Evolutionary conservation across 139 green algal species (phyloP), one percentile per base, ranked within the genome.

Genomic region (Picochlorum sp.): DNA sequence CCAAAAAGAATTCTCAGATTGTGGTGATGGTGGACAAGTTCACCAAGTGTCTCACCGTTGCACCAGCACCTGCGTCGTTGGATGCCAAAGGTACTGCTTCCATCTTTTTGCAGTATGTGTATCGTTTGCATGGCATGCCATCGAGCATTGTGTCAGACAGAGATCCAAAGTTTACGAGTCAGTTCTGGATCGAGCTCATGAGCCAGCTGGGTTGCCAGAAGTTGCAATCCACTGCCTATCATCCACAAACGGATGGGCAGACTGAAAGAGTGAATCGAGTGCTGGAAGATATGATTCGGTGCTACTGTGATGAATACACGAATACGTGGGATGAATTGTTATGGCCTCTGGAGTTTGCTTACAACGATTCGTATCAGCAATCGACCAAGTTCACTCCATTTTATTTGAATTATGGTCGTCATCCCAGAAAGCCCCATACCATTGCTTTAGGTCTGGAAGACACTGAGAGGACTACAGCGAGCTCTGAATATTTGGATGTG

Each of bases 241-340:
- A 85, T 58, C 80, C 84, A 3, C 68, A 86, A 49, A 84, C 71
- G 14, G 77, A 89, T 65, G 82, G 85, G 0, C 77, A 89, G 56
- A 87, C 78, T 6, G 85, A 89, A 44, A 72, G 79, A 13, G 68
- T 68, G 1, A 84, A 88, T 65, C n/a, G n/a, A n/a, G n/a, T n/a
- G n/a, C n/a, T n/a, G n/a, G n/a, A n/a, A n/a, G n/a, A n/a, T n/a
- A n/a, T n/a, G n/a, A n/a, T n/a, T n/a, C n/a, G n/a, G n/a, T n/a
- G n/a, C n/a, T n/a, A n/a, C n/a, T n/a, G n/a, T n/a, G n/a, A n/a
- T n/a, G n/a, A n/a, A n/a, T n/a, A n/a, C n/a, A n/a, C n/a, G n/a
- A n/a, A n/a, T n/a, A n/a, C n/a, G n/a, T n/a, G n/a, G n/a, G n/a
- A n/a, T n/a, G n/a, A n/a, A n/a, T n/a, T n/a, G n/a, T n/a, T n/a